Conservation (phyloP, 2,329 filamentous ascomycete genomes). For the Xylariales sp. region DNA sequence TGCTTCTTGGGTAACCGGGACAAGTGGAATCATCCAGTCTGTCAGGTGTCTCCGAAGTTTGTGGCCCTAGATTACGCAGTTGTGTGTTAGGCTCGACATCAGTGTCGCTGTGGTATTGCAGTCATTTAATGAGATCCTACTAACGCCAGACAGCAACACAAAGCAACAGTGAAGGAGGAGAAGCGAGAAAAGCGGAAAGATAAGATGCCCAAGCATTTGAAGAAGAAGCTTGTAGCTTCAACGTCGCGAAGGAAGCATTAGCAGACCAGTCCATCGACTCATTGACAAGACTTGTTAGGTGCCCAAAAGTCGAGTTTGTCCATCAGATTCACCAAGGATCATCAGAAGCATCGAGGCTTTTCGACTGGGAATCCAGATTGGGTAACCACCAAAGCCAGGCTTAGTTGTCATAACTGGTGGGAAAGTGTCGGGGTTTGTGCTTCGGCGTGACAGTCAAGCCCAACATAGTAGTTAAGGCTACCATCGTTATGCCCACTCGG, state of each 20-base stretch:
- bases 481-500: too few species aligned
- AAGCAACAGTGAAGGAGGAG: conserved; percentile 87
- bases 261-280: conserved; percentile 7
- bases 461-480: too few species aligned
- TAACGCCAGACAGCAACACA: conserved; percentile 54
- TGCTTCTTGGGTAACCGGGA: too few species aligned
- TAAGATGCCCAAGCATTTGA: conserved; percentile 94
- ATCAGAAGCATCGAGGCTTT: too few species aligned
- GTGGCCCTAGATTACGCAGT: neutral
- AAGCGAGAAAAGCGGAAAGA: conserved; percentile 89
- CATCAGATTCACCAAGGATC: neutral
- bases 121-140: conserved; percentile 10
- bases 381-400: too few species aligned
- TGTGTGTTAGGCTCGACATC: neutral
- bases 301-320: neutral
- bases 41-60: conserved; percentile 13
- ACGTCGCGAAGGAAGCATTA: conserved; percentile 61
- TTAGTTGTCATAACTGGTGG: too few species aligned
- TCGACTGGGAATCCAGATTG: too few species aligned
- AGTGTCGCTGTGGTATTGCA: neutral
- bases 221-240: conserved; percentile 76
- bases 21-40: too few species aligned
- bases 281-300: too few species aligned
- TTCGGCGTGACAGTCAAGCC: neutral
- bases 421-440: neutral